Percentiles rank a stretch among this genome's conserved stretches.
These are phyloP conservation scores for Kalmusia sp. DNA, from an alignment of 2,329 filamentous ascomycete genomes.

Conservation along the genomic window DNA sequence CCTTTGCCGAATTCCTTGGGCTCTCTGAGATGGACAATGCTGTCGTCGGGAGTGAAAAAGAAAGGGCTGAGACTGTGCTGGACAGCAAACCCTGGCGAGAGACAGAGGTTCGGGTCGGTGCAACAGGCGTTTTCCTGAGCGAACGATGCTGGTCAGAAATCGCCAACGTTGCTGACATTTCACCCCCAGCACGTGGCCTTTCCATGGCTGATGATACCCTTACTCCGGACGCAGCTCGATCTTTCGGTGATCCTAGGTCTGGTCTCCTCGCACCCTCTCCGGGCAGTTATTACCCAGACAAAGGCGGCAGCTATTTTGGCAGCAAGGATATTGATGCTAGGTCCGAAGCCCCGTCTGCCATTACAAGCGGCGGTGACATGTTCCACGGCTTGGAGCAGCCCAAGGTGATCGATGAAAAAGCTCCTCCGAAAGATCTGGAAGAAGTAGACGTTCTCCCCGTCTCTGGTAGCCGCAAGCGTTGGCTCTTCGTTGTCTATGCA, in stretches of 20 bases:
- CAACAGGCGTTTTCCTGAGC: conserved; percentile 93
- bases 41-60: conserved; percentile 88
- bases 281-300: conserved; percentile 75
- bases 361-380: conserved; percentile 91
- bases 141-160: conserved; percentile 96
- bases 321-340: conserved; percentile 80
- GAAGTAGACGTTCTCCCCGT: conserved; percentile 87
- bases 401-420: conserved; percentile 93
- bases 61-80: conserved; percentile 89
- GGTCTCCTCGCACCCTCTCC: conserved; percentile 62
- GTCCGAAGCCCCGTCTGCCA: conserved; percentile 93
- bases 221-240: conserved; percentile 58
- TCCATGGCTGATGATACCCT: conserved; percentile 62
- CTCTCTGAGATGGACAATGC: conserved; percentile 83
- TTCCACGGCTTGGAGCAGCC: conserved; percentile 95
- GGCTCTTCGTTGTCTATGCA: conserved; percentile 83
- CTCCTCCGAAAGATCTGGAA: conserved; percentile 86
- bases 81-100: conserved; percentile 91
- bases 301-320: conserved; percentile 82
- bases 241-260: conserved; percentile 66
- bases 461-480: conserved; percentile 83
- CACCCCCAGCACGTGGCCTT: conserved; percentile 55
- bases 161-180: conserved; percentile 68
- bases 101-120: conserved; percentile 89
- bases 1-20: conserved; percentile 93